Percentiles rank a stretch among this genome's conserved stretches.
Evolutionary conservation across 2,329 filamentous ascomycete genomes (phyloP).

Genomic region (Didymella segeticola): DNA sequence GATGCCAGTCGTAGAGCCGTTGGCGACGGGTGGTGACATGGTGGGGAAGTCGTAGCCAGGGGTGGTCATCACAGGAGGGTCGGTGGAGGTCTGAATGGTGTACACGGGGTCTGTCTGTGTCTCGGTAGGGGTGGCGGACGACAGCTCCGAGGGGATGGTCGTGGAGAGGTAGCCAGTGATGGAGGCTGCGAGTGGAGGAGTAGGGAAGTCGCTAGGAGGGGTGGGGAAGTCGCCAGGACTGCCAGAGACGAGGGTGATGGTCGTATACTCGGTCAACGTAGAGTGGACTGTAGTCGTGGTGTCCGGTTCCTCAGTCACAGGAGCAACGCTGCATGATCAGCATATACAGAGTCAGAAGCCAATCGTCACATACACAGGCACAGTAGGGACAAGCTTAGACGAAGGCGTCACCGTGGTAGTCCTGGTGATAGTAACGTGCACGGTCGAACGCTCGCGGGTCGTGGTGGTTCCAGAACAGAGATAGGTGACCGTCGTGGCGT

Average conservation of each 20-base stretch:
- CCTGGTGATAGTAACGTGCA: conserved; percentile 28
- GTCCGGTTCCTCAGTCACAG: conserved; percentile 2
- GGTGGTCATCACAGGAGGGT: not conserved
- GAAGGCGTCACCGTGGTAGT: conserved; percentile 23
- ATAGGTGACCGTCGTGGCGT: conserved; percentile 31
- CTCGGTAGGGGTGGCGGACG: not conserved
- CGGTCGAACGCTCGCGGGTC: conserved; percentile 10
- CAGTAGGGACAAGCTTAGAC: not conserved
- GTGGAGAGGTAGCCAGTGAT: conserved; percentile 10
- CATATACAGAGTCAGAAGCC: not conserved
- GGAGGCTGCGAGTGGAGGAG: not conserved
- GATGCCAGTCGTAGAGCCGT: conserved; percentile 11
- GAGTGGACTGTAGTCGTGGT: conserved; percentile 26
- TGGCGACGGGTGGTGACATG: conserved; percentile 7
- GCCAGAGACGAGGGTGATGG: conserved; percentile 9
- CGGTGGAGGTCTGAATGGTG: conserved; percentile 13
- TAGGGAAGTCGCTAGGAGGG: not conserved
- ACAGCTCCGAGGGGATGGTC: conserved; percentile 6
- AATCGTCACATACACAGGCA: not conserved
- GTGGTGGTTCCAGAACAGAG: conserved; percentile 25
- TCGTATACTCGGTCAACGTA: conserved; percentile 21
- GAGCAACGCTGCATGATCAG: not conserved
- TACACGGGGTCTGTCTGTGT: not conserved
- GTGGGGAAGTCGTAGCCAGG: conserved; percentile 4
- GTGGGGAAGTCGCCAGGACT: not conserved